phyloP scores from a whole-genome alignment of 345 rosid genomes.

The Erucastrum elatum region DNA sequence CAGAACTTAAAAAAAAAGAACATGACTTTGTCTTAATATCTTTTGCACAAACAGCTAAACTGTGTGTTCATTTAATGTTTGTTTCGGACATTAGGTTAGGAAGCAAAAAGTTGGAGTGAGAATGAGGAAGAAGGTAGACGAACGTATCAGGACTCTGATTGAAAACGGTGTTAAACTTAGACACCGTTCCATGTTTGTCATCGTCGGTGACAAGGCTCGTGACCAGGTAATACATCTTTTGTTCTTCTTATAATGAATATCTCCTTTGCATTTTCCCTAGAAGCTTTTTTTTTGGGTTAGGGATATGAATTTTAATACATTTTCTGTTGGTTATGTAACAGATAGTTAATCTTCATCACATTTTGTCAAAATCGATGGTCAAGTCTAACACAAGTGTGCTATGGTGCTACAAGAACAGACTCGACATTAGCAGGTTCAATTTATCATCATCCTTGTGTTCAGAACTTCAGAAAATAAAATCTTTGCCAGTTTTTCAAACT shows the following conservation, averaged over 20 bases:
- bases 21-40: not conserved
- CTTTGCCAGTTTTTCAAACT: not conserved
- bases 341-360: slow-evolving; percentile 93
- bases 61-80: slow-evolving; percentile 13
- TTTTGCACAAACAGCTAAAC: not conserved
- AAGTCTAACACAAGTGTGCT: slow-evolving; percentile 71
- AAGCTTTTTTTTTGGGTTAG: not conserved
- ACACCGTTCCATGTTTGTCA: slow-evolving; percentile 89
- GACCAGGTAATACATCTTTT: slow-evolving; percentile 38
- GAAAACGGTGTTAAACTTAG: slow-evolving; percentile 86
- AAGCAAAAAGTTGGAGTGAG: slow-evolving; percentile 7
- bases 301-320: no score
- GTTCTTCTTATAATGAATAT: not conserved
- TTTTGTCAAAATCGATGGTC: slow-evolving; percentile 68
- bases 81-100: slow-evolving; percentile 9
- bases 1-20: not conserved
- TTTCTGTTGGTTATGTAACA: slow-evolving; percentile 39
- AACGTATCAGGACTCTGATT: slow-evolving; percentile 82
- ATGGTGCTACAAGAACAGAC: slow-evolving; percentile 94
- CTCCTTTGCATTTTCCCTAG: slow-evolving; percentile 30
- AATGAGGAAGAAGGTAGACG: slow-evolving; percentile 99
- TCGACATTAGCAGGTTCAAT: slow-evolving; percentile 89
- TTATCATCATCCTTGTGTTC: slow-evolving; percentile 16
- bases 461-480: not conserved
- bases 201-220: slow-evolving; percentile 92